Conservation (phyloP, 2,329 filamentous ascomycete species). For the Fusarium praegraminearum region DNA sequence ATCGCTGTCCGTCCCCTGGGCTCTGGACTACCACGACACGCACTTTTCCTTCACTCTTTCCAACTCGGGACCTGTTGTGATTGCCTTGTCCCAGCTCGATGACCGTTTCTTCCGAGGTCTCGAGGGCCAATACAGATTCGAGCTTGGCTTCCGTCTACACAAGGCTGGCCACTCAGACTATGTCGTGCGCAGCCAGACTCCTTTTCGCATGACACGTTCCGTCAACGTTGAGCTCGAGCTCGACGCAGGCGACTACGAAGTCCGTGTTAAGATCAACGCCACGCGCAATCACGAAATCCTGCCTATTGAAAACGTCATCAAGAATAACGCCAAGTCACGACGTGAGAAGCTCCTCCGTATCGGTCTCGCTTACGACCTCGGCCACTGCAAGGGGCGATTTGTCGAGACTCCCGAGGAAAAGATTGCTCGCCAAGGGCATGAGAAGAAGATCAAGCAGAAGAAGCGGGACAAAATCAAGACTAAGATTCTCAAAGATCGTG, state of each 20-base stretch:
- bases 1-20: slow-evolving; percentile 67
- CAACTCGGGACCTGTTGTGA: slow-evolving; percentile 62
- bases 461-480: slow-evolving; percentile 52
- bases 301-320: slow-evolving; percentile 75
- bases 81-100: slow-evolving; percentile 69
- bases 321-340: slow-evolving; percentile 69
- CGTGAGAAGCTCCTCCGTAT: slow-evolving; percentile 79
- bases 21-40: slow-evolving; percentile 64
- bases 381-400: slow-evolving; percentile 72
- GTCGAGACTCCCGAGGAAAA: slow-evolving; percentile 63
- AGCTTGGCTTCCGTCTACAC: slow-evolving; percentile 67
- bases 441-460: slow-evolving; percentile 58
- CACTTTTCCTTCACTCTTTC: slow-evolving; percentile 65
- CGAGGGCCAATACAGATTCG: slow-evolving; percentile 67
- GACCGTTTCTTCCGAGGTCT: slow-evolving; percentile 68
- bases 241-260: slow-evolving; percentile 78
- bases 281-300: slow-evolving; percentile 64
- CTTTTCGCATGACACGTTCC: slow-evolving; percentile 75
- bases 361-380: slow-evolving; percentile 77
- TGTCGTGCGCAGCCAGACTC: slow-evolving; percentile 65
- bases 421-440: slow-evolving; percentile 59
- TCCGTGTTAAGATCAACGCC: slow-evolving; percentile 80
- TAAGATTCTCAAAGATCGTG: slow-evolving; percentile 58
- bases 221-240: slow-evolving; percentile 82
- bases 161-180: slow-evolving; percentile 63